A percentile compares a stretch with the other conserved stretches of the same genome.
These are phyloP conservation scores for Botrytis galanthina DNA, from an alignment of 2,329 filamentous ascomycete genomes.

Conservation along the genomic window DNA sequence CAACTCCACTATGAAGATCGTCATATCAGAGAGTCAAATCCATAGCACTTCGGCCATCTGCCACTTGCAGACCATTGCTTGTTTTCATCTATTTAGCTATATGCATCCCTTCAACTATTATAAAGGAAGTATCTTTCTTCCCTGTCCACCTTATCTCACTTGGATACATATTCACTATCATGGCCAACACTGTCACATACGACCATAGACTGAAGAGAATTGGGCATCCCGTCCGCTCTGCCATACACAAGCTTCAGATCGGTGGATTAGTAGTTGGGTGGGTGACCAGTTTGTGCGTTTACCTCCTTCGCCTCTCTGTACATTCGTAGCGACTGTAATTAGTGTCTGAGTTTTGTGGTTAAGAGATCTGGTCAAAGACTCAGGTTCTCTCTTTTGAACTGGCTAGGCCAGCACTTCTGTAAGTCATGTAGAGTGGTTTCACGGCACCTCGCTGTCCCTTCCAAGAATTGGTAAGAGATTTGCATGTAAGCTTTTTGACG, in stretches of 20 bases:
- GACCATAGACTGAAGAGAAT: not conserved
- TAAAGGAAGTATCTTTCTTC: not conserved
- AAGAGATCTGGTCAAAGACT: not conserved
- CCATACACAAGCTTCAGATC: not conserved
- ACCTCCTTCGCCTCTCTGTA: not conserved
- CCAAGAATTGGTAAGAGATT: not conserved
- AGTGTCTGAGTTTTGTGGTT: not conserved
- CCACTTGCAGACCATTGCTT: too few species aligned
- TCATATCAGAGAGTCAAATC: not conserved
- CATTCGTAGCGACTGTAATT: not conserved
- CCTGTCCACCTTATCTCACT: not conserved
- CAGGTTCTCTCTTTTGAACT: not conserved
- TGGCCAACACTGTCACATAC: accelerated
- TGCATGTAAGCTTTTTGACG: not conserved
- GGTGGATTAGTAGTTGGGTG: not conserved
- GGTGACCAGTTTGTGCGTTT: not conserved
- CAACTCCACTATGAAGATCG: not conserved
- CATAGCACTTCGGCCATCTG: not conserved
- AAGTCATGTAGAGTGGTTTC: not conserved
- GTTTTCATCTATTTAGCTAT: not conserved
- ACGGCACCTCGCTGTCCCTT: not conserved
- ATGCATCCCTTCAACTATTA: not conserved
- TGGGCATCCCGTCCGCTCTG: not conserved
- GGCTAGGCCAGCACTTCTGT: not conserved
- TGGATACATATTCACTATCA: not conserved